These are phyloP conservation scores for Saprolegnia parasitica DNA, from an alignment of 352 stramenopile genomes.

Conservation along the genomic window DNA sequence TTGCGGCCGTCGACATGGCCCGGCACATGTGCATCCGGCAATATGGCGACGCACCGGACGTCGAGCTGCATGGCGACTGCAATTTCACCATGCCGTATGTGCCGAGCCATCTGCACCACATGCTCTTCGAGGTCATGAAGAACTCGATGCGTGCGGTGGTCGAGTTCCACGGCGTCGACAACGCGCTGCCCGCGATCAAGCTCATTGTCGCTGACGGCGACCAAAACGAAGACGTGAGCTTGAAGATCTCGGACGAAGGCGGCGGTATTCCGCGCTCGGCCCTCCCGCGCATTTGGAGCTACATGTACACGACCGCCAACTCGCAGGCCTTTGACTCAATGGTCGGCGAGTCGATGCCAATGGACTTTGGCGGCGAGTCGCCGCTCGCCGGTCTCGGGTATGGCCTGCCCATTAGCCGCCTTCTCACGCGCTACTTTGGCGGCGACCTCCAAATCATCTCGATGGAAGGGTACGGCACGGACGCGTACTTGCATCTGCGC, in stretches of 20 bases:
- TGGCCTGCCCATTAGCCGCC: conserved; percentile 91
- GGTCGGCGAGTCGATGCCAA: conserved; percentile 53
- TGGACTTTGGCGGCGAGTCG: conserved; percentile 83
- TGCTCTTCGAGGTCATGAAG: conserved; percentile 99
- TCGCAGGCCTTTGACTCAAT: conserved; percentile 89
- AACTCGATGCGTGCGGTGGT: conserved; percentile 98
- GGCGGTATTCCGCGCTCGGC: conserved; percentile 98
- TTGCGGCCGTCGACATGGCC: conserved; percentile 96
- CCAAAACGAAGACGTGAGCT: conserved; percentile 99
- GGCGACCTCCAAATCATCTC: conserved; percentile 99
- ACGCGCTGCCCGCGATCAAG: conserved; percentile 97
- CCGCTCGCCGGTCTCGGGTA: conserved; percentile 96
- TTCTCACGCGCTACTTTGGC: conserved; percentile 99
- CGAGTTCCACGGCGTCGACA: conserved; percentile 96
- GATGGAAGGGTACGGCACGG: conserved; percentile 99
- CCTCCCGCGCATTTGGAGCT: conserved; percentile 98
- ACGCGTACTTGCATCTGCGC: conserved; percentile 94
- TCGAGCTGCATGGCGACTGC: conserved; percentile 96
- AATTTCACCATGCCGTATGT: conserved; percentile 99
- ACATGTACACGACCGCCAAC: conserved; percentile 99
- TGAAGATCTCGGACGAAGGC: conserved; percentile 99
- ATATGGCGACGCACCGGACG: conserved; percentile 98
- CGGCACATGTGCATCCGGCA: conserved; percentile 98
- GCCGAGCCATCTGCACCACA: conserved; percentile 95
- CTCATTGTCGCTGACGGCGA: conserved; percentile 99